Conservation (phyloP, 2,329 filamentous ascomycete species). For the Beauveria varroae region DNA sequence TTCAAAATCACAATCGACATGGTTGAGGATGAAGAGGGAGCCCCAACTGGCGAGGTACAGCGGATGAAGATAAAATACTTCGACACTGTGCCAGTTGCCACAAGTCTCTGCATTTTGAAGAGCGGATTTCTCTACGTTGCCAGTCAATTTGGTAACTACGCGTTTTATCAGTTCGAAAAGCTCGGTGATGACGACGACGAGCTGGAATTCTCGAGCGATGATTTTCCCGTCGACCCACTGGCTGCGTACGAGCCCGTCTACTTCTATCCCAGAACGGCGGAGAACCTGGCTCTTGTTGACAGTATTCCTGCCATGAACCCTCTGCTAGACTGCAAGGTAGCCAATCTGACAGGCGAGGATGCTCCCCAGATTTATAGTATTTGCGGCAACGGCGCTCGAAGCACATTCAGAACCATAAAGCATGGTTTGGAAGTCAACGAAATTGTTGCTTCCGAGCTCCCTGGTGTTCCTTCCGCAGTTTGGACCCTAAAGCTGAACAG, state of each 20-base stretch:
- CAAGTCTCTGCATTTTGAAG: conserved; percentile 85
- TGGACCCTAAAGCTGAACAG: conserved; percentile 89
- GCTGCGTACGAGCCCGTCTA: conserved; percentile 71
- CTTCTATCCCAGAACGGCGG: conserved; percentile 71
- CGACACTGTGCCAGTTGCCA: conserved; percentile 85
- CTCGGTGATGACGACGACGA: conserved; percentile 93
- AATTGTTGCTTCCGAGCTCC: conserved; percentile 88
- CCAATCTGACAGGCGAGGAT: conserved; percentile 85
- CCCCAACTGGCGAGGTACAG: conserved; percentile 72
- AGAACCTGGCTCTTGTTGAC: conserved; percentile 80
- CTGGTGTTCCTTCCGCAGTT: conserved; percentile 80
- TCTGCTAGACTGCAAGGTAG: conserved; percentile 82
- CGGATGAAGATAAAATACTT: conserved; percentile 94
- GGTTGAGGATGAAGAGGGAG: conserved; percentile 70
- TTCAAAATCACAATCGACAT: conserved; percentile 96
- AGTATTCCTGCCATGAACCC: conserved; percentile 86
- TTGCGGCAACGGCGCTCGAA: conserved; percentile 80
- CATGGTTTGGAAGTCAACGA: conserved; percentile 91
- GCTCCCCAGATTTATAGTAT: conserved; percentile 94
- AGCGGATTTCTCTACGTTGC: conserved; percentile 92
- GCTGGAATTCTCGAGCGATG: conserved; percentile 74
- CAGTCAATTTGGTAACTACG: conserved; percentile 85
- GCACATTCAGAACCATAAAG: conserved; percentile 84
- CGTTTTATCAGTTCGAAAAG: conserved; percentile 96
- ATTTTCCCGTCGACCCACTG: conserved; percentile 68